Conservation (phyloP, 345 rosid species). For the Citrus trifoliata region DNA sequence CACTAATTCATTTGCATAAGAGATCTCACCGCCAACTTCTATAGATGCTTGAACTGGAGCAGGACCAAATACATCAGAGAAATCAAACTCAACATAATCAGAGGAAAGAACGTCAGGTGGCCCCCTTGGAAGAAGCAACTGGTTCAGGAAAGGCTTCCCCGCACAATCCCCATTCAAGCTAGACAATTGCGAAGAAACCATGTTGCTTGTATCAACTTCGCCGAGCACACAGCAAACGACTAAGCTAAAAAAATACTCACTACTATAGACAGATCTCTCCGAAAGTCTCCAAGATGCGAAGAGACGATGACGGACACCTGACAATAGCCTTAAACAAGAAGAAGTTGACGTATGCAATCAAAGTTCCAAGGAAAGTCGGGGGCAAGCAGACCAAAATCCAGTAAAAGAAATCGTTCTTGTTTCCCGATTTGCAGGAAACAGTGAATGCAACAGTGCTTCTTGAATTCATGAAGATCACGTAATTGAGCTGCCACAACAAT, state of each 20-base stretch:
- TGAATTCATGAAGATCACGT: conserved; percentile 47
- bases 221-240: neutral
- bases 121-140: conserved; percentile 34
- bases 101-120: conserved; percentile 27
- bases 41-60: conserved; percentile 31
- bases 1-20: conserved; percentile 25
- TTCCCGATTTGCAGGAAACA: conserved; percentile 65
- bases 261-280: conserved; percentile 12
- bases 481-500: conserved; percentile 18
- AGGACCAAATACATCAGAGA: conserved; percentile 53
- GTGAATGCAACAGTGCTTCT: conserved; percentile 41
- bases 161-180: conserved; percentile 20
- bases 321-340: conserved; percentile 35
- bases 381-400: conserved; percentile 49
- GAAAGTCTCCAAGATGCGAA: conserved; percentile 6
- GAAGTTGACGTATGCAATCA: conserved; percentile 29
- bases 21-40: conserved; percentile 18
- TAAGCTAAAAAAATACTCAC: neutral
- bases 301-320: conserved; percentile 24
- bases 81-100: conserved; percentile 49
- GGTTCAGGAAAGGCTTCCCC: conserved; percentile 22
- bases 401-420: conserved; percentile 42
- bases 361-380: conserved; percentile 38
- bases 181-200: conserved; percentile 32
- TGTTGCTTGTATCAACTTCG: conserved; percentile 11